phyloP scores from a whole-genome alignment of 352 stramenopile genomes.

The Globisporangium canariense region DNA sequence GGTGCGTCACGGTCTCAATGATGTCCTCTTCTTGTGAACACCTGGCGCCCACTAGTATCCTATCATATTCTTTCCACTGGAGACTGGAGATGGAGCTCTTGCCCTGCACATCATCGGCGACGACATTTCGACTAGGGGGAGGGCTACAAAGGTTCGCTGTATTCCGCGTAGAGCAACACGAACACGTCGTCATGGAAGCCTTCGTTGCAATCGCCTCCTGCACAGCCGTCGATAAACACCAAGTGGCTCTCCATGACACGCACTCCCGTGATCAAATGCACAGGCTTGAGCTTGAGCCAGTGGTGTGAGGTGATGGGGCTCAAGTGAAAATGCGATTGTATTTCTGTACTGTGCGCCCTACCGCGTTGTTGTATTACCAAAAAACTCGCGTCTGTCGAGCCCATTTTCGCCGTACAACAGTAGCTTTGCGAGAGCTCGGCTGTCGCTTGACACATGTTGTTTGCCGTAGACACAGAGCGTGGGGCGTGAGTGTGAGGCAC shows the following conservation, averaged over 20 bases:
- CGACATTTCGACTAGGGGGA: too few relatives aligned
- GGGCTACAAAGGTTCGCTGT: not conserved
- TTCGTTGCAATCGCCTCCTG: not conserved
- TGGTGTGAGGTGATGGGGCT: not conserved
- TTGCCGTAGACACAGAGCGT: not conserved
- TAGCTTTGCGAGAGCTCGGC: not conserved
- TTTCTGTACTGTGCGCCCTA: too few relatives aligned
- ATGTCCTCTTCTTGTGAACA: too few relatives aligned
- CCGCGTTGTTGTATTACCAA: too few relatives aligned
- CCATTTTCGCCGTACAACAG: not conserved
- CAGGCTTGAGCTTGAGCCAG: not conserved
- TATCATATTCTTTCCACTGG: too few relatives aligned
- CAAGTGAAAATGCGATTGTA: not conserved
- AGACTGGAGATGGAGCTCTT: too few relatives aligned
- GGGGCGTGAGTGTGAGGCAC: not conserved
- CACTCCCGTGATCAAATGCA: conserved; percentile 3
- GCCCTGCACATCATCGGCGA: too few relatives aligned
- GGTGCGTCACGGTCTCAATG: too few relatives aligned
- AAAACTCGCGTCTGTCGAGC: not conserved
- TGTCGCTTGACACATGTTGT: not conserved
- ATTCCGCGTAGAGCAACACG: not conserved
- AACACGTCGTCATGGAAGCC: not conserved
- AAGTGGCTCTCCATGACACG: not conserved
- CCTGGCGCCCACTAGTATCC: too few relatives aligned
- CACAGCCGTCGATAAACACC: not conserved